phyloP scores from a whole-genome alignment of 2,329 filamentous ascomycete species.

The Huntiella savannae region DNA sequence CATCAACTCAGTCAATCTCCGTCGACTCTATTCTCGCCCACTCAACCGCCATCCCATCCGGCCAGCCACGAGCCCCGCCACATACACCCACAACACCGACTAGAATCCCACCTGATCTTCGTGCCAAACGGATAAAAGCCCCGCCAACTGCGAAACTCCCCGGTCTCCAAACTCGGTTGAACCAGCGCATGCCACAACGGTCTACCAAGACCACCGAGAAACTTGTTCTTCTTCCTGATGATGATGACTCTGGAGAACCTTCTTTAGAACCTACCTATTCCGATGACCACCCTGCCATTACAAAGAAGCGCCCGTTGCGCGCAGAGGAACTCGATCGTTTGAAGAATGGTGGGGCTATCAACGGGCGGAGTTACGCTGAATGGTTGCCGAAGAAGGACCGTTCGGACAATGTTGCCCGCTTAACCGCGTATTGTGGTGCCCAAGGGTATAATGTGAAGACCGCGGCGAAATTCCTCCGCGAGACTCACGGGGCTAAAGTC shows the following conservation, averaged over 20 bases:
- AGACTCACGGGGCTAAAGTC: slow-evolving; percentile 73
- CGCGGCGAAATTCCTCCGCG: slow-evolving; percentile 74
- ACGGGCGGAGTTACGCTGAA: slow-evolving; percentile 83
- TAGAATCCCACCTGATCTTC: slow-evolving; percentile 13
- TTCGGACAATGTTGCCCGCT: slow-evolving; percentile 68
- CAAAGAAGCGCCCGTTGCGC: slow-evolving; percentile 31
- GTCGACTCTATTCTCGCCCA: slow-evolving; percentile 93
- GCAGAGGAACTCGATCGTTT: slow-evolving; percentile 50
- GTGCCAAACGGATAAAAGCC: slow-evolving; percentile 10
- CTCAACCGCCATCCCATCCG: slow-evolving; percentile 85
- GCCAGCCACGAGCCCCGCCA: slow-evolving; percentile 62
- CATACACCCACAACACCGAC: slow-evolving; percentile 19
- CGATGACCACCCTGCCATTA: slow-evolving; percentile 5
- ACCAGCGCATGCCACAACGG: slow-evolving; percentile 53
- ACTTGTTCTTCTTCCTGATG: slow-evolving; percentile 81
- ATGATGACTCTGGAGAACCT: slow-evolving; percentile 34
- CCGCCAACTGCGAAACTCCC: slow-evolving; percentile 10
- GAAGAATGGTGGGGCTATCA: slow-evolving; percentile 39
- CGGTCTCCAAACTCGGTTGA: slow-evolving; percentile 25
- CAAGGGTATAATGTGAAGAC: slow-evolving; percentile 79
- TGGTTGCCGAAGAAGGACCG: slow-evolving; percentile 73
- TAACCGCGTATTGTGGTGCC: slow-evolving; percentile 92
- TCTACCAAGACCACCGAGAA: slow-evolving; percentile 94
- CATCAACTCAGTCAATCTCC: slow-evolving; percentile 36
- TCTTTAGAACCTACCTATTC: slow-evolving; percentile 29